Conservation (phyloP, 1,284 basidiomycete species). For the Malassezia equina region DNA sequence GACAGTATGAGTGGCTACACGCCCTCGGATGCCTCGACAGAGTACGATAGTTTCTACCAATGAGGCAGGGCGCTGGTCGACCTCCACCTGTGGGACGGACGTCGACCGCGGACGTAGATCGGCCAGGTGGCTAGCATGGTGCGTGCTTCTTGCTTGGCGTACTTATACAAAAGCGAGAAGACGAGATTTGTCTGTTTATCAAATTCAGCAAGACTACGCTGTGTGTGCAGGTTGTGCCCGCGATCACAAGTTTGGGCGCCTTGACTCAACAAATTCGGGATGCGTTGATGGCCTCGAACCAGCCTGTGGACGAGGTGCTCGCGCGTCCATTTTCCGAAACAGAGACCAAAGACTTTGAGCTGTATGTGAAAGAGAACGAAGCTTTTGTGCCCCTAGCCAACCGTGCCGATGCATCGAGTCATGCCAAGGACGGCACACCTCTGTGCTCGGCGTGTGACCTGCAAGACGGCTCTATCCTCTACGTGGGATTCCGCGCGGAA, state of each 20-base stretch:
- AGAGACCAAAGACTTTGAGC: neutral
- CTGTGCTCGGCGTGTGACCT: neutral
- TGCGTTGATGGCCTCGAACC: slow-evolving; percentile 2
- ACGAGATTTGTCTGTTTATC: slow-evolving; percentile 3
- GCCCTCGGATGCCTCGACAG: neutral
- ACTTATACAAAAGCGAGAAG: slow-evolving; percentile 3
- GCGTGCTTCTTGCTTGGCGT: neutral
- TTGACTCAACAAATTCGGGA: neutral
- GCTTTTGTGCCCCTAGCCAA: neutral
- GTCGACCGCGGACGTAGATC: neutral
- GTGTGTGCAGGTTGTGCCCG: slow-evolving; percentile 1
- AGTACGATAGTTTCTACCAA: neutral
- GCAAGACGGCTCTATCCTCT: slow-evolving; percentile 3
- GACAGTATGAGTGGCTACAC: neutral
- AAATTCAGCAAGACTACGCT: slow-evolving; percentile 14
- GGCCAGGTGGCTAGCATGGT: neutral
- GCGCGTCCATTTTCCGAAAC: slow-evolving; percentile 4
- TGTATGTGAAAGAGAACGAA: neutral
- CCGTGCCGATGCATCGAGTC: neutral
- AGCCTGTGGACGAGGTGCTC: slow-evolving; percentile 8
- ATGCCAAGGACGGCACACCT: slow-evolving; percentile 2
- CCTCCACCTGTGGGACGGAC: neutral
- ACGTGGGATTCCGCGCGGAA: slow-evolving; percentile 8
- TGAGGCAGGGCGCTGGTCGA: neutral
- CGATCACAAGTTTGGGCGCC: slow-evolving; percentile 1